Conservation (phyloP, 352 stramenopile species). For the Phytophthora colocasiae region DNA sequence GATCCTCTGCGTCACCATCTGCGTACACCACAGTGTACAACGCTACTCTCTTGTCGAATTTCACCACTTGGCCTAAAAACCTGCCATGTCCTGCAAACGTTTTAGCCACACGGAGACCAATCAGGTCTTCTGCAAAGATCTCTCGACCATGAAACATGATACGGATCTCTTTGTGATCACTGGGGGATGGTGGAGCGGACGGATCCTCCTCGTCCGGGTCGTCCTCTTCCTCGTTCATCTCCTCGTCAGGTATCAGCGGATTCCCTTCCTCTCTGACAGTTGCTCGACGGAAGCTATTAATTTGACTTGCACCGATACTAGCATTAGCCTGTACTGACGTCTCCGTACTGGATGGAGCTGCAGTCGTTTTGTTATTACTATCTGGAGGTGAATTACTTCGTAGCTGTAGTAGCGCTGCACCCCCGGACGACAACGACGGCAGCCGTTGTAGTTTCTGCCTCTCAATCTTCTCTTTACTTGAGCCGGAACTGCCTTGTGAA, state of each 20-base stretch:
- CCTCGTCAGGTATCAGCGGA: conserved; percentile 23
- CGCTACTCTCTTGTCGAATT: conserved; percentile 75
- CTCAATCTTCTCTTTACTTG: conserved; percentile 6
- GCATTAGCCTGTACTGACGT: background rate
- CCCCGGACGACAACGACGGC: conserved; percentile 55
- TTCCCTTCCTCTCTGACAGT: conserved; percentile 29
- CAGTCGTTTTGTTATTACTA: conserved; percentile 1
- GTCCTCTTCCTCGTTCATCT: conserved; percentile 38
- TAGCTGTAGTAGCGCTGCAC: conserved; percentile 43
- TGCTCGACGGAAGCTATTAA: too few relatives aligned
- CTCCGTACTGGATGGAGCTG: conserved; percentile 2
- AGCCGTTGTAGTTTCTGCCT: conserved; percentile 27
- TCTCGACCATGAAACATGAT: conserved; percentile 82
- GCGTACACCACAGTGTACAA: conserved; percentile 88
- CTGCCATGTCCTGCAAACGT: conserved; percentile 81
- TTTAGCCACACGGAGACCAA: conserved; percentile 85
- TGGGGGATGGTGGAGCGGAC: conserved; percentile 33
- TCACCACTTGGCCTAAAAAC: conserved; percentile 88
- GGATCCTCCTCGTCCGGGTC: conserved; percentile 30
- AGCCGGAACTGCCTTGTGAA: conserved; percentile 13
- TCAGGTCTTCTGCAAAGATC: conserved; percentile 77
- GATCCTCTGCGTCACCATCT: conserved; percentile 81
- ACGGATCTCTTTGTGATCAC: conserved; percentile 48
- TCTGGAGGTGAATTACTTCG: conserved; percentile 14
- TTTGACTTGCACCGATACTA: background rate